Conservation (phyloP, 345 rosid species). For the Melaleuca alternifolia region DNA sequence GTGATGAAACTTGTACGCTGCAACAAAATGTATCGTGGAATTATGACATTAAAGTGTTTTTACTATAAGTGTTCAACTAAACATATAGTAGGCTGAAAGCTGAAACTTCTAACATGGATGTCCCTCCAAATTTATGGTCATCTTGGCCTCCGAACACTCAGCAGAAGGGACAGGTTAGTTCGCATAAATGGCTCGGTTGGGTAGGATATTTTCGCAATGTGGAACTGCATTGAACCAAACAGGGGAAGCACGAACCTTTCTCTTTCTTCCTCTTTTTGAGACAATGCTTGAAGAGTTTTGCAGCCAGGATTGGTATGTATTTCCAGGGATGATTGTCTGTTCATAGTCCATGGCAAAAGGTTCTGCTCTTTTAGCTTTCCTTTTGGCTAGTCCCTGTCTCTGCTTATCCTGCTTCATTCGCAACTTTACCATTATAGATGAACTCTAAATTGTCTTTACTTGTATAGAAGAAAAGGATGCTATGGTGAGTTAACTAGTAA, state of each 20-base stretch:
- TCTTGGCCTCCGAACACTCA: not conserved
- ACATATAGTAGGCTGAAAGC: not conserved
- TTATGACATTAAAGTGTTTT: not conserved
- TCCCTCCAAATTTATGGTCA: not conserved
- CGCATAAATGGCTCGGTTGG: not conserved
- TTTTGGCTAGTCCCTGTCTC: constrained; percentile 28
- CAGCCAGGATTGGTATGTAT: constrained; percentile 66
- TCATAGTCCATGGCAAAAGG: constrained; percentile 49
- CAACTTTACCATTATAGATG: not conserved
- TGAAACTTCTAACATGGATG: not conserved
- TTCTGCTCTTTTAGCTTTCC: constrained; percentile 33
- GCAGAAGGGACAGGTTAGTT: not conserved
- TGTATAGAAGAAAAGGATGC: not conserved
- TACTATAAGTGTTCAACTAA: not conserved
- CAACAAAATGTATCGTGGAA: constrained; percentile 6
- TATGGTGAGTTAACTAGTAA: constrained; percentile 2
- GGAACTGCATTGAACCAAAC: not conserved
- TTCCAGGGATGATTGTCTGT: constrained; percentile 56
- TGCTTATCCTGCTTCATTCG: constrained; percentile 36
- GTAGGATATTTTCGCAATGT: not conserved
- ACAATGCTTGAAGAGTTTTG: constrained; percentile 50
- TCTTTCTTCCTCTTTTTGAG: constrained; percentile 42
- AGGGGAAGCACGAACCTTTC: constrained; percentile 32
- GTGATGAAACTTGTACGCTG: constrained; percentile 19
- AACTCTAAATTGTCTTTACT: not conserved